These are phyloP conservation scores for Hygrophila difformis DNA, from an alignment of 257 asterid species.

Conservation along the genomic window DNA sequence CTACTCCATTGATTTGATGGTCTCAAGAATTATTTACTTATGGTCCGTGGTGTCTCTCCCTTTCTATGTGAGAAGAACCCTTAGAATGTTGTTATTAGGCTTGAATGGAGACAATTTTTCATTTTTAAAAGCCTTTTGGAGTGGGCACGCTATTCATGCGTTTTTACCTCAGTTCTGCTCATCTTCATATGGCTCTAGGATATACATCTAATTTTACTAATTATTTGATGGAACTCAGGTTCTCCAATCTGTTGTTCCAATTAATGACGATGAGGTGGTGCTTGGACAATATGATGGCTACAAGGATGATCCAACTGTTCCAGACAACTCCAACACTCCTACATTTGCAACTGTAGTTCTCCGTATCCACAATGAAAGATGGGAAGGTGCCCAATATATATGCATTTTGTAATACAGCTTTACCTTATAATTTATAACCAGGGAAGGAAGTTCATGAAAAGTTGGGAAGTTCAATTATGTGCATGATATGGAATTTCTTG, in stretches of 20 bases:
- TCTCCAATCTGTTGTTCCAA: slow-evolving; percentile 85
- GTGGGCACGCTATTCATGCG: too few species aligned
- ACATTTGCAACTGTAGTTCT: slow-evolving; percentile 71
- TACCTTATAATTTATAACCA: not conserved
- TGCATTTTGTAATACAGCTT: not conserved
- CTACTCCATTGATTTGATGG: not conserved
- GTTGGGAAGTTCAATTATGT: not conserved
- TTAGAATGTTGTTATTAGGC: too few species aligned
- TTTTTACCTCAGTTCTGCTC: too few species aligned
- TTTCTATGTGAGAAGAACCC: slow-evolving; percentile 1
- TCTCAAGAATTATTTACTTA: not conserved
- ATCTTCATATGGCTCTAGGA: not conserved
- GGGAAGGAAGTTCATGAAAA: not conserved
- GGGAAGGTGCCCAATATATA: slow-evolving; percentile 84
- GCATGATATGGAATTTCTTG: not conserved
- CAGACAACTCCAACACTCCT: slow-evolving; percentile 81
- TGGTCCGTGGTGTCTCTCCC: not conserved
- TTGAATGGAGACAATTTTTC: too few species aligned
- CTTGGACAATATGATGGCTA: slow-evolving; percentile 96
- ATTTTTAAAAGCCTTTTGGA: too few species aligned
- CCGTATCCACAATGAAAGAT: slow-evolving; percentile 79
- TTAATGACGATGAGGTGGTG: slow-evolving; percentile 86
- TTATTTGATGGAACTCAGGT: slow-evolving; percentile 42
- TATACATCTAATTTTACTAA: slow-evolving; percentile 13
- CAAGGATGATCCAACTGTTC: slow-evolving; percentile 91